Conservation (phyloP, 345 rosid species). For the Bretschneidera sinensis region DNA sequence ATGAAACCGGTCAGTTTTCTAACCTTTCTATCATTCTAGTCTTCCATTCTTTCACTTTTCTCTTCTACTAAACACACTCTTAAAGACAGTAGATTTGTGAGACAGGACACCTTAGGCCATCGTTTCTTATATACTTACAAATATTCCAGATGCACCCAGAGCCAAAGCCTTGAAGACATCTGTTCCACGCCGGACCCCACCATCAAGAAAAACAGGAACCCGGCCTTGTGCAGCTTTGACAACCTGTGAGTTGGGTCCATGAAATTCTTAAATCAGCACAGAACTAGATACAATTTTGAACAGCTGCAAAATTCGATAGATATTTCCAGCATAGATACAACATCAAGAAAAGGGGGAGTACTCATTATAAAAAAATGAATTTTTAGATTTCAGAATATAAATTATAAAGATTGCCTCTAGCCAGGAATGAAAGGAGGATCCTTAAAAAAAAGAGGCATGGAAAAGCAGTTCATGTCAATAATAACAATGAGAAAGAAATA, state of each 20-base stretch:
- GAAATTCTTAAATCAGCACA: neutral
- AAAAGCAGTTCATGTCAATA: no score
- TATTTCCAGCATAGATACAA: neutral
- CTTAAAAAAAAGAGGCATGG: no score
- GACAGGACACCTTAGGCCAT: no score
- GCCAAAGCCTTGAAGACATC: conserved; percentile 98
- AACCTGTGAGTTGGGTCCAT: conserved; percentile 37
- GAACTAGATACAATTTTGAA: neutral
- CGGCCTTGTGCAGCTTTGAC: conserved; percentile 85
- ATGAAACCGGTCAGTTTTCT: no score
- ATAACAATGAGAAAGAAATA: neutral
- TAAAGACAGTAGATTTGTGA: neutral
- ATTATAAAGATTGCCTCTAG: no score
- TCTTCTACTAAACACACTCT: no score
- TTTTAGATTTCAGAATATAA: no score
- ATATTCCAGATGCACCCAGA: conserved; percentile 90
- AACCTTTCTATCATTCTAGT: no score
- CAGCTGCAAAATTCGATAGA: neutral
- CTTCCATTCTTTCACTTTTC: no score
- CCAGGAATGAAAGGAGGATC: neutral
- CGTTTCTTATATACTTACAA: conserved; percentile 57
- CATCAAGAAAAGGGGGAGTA: neutral
- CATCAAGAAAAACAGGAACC: conserved; percentile 88
- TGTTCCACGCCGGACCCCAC: conserved; percentile 96
- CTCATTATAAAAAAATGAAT: no score